A percentile compares a stretch with the other conserved stretches of the same genome.
Conservation (phyloP, 768 basidiomycete genomes). For the Trametes villosa region DNA sequence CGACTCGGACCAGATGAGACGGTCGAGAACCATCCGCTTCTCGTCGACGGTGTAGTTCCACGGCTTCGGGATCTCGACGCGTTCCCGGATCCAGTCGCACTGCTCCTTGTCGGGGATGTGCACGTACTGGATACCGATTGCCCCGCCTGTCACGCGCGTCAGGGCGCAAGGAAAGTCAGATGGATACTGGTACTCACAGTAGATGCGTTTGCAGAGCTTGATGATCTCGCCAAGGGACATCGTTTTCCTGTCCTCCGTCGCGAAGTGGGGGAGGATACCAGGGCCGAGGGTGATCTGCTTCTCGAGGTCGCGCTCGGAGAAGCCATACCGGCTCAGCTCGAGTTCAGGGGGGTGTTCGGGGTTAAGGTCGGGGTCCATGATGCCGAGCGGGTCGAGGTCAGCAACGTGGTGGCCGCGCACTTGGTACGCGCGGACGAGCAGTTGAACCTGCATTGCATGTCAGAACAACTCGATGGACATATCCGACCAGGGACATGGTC, state of each 20-base stretch:
- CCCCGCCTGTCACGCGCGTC: conserved; percentile 45
- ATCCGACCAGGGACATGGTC: too few relatives aligned
- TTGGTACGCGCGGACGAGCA: conserved; percentile 97
- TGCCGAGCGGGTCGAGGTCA: conserved; percentile 93
- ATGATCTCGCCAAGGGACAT: conserved; percentile 94
- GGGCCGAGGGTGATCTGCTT: conserved; percentile 95
- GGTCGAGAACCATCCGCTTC: conserved; percentile 98
- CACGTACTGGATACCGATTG: conserved; percentile 87
- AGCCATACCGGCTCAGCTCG: conserved; percentile 92
- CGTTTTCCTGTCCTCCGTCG: conserved; percentile 79
- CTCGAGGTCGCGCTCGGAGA: conserved; percentile 91
- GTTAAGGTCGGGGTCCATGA: conserved; percentile 86
- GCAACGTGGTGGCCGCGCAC: conserved; percentile 97
- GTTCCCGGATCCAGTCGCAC: conserved; percentile 98
- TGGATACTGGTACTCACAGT: conserved; percentile 52
- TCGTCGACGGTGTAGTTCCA: conserved; percentile 99
- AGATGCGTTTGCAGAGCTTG: conserved; percentile 86
- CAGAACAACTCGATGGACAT: too few relatives aligned
- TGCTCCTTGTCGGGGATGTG: conserved; percentile 99
- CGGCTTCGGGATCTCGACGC: conserved; percentile 92
- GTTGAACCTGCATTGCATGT: conserved; percentile 73
- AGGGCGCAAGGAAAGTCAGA: not conserved
- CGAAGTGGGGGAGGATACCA: conserved; percentile 95
- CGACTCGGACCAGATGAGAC: conserved; percentile 99
- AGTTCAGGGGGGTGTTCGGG: conserved; percentile 84